These are phyloP conservation scores for Phytophthora parvispora DNA, from an alignment of 352 stramenopile genomes.

Conservation along the genomic window DNA sequence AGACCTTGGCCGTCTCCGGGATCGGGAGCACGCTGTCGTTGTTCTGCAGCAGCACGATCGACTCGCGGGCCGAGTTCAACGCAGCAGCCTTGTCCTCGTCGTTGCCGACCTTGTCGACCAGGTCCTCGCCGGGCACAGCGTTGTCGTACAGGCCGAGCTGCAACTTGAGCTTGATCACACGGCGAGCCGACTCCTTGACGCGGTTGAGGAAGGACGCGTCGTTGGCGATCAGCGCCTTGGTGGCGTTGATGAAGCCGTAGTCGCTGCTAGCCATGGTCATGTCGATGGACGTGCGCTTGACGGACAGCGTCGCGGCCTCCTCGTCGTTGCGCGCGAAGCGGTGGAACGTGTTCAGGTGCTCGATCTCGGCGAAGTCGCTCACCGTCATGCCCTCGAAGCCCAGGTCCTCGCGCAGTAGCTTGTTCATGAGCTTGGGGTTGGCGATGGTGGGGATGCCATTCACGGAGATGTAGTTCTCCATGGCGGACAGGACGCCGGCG, in stretches of 20 bases:
- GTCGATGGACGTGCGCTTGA: slow-evolving; percentile 87
- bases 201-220: slow-evolving; percentile 46
- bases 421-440: slow-evolving; percentile 78
- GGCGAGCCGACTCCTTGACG: slow-evolving; percentile 62
- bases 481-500: slow-evolving; percentile 83
- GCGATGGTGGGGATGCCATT: slow-evolving; percentile 91
- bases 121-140: slow-evolving; percentile 58
- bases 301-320: slow-evolving; percentile 65
- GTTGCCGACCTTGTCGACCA: slow-evolving; percentile 54
- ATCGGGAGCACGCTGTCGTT: slow-evolving; percentile 61
- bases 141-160: slow-evolving; percentile 74
- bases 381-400: slow-evolving; percentile 88
- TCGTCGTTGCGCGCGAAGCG: slow-evolving; percentile 51
- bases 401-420: slow-evolving; percentile 83
- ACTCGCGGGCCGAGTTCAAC: slow-evolving; percentile 72
- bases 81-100: slow-evolving; percentile 54
- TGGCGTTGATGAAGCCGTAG: slow-evolving; percentile 61
- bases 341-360: slow-evolving; percentile 78
- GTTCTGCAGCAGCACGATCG: slow-evolving; percentile 89
- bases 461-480: slow-evolving; percentile 95
- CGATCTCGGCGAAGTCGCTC: slow-evolving; percentile 93
- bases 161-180: slow-evolving; percentile 81
- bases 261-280: slow-evolving; percentile 90
- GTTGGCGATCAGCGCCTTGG: slow-evolving; percentile 54
- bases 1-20: slow-evolving; percentile 39